phyloP scores from a whole-genome alignment of 1,139 yeast genomes.

The Pichia norvegensis region DNA sequence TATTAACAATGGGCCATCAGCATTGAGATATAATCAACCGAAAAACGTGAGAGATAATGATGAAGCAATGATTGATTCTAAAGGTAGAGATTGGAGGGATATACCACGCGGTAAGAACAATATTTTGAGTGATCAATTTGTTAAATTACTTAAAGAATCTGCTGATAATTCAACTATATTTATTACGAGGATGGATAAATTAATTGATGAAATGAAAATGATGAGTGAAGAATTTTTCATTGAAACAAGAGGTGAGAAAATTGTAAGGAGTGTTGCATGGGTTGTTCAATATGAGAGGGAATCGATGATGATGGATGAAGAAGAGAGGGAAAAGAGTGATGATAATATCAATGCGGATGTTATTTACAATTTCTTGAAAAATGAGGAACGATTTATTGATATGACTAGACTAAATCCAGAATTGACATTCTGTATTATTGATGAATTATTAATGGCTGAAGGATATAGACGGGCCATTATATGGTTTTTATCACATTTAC shows the following conservation, averaged over 20 bases:
- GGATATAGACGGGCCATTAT: constrained; percentile 57
- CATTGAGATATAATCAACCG: constrained; percentile 29
- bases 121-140: constrained; percentile 24
- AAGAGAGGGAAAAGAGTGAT: constrained; percentile 17
- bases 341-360: constrained; percentile 39
- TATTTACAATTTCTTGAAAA: constrained; percentile 40
- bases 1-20: constrained; percentile 25
- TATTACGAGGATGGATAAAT: constrained; percentile 22
- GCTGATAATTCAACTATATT: constrained; percentile 23
- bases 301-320: constrained; percentile 18
- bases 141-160: constrained; percentile 17
- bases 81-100: constrained; percentile 65
- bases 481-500: constrained; percentile 56
- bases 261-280: constrained; percentile 44
- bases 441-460: constrained; percentile 59
- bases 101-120: constrained; percentile 51
- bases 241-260: constrained; percentile 34
- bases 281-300: constrained; percentile 37
- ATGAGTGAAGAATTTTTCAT: constrained; percentile 30
- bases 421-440: constrained; percentile 48
- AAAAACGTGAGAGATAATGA: constrained; percentile 32
- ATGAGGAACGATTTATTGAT: constrained; percentile 35
- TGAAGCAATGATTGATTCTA: constrained; percentile 43
- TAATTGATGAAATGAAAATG: constrained; percentile 30
- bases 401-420: constrained; percentile 35